Conservation (phyloP, 306 rosid genomes). For the Styphnolobium japonicum region DNA sequence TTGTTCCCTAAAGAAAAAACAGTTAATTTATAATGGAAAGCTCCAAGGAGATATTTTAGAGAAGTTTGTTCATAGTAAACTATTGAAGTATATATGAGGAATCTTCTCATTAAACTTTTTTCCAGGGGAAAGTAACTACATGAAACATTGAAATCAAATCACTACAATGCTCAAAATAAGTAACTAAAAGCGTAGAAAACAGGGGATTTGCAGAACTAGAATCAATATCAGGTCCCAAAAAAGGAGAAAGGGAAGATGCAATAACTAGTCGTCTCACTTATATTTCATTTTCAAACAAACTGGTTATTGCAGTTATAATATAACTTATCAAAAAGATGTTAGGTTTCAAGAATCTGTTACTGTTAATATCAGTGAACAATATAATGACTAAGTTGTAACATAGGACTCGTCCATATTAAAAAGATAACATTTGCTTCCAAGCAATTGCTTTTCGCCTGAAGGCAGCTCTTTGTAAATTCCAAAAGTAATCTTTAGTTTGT, state of each 20-base stretch:
- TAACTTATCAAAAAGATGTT: neutral
- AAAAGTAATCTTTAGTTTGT: neutral
- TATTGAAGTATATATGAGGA: neutral
- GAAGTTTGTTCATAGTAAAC: too few relatives aligned
- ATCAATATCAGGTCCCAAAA: neutral
- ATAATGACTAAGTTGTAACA: neutral
- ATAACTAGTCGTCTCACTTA: neutral
- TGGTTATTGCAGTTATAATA: neutral
- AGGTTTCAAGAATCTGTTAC: neutral
- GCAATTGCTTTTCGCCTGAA: slow-evolving; percentile 11
- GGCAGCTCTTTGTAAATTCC: neutral
- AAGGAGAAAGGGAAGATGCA: neutral
- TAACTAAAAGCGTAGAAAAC: neutral
- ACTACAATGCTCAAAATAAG: neutral
- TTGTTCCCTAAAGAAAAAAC: neutral
- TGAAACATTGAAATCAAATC: neutral
- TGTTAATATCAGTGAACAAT: neutral
- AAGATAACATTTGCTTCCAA: neutral
- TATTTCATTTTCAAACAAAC: neutral
- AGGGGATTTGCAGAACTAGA: neutral
- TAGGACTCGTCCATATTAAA: neutral
- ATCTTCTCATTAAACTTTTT: neutral
- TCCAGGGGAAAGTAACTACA: neutral
- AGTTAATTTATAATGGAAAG: too few relatives aligned
- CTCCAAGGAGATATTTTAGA: too few relatives aligned